Percentiles rank a stretch among this genome's conserved stretches.
These are phyloP conservation scores for Didymella glomerata DNA, from an alignment of 2,329 filamentous ascomycete genomes.

Conservation along the genomic window DNA sequence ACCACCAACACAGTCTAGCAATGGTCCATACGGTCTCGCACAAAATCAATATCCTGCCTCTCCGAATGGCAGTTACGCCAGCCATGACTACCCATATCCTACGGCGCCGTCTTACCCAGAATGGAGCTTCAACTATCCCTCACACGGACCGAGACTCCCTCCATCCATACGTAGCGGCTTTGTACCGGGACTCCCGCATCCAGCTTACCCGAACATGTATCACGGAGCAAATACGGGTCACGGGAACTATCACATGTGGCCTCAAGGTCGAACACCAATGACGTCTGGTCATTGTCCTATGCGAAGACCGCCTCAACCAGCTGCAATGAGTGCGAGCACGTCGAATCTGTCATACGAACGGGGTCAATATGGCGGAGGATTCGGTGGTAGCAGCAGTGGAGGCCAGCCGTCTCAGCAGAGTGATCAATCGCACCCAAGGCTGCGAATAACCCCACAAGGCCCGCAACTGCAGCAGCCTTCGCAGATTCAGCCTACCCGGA, in stretches of 20 bases:
- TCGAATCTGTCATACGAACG: background rate
- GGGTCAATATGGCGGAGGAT: slow-evolving; percentile 7
- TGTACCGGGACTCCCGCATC: slow-evolving; percentile 12
- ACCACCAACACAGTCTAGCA: slow-evolving; percentile 18
- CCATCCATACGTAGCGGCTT: slow-evolving; percentile 29
- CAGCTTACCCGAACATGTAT: slow-evolving; percentile 19
- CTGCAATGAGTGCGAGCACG: background rate
- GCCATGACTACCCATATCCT: slow-evolving; percentile 18
- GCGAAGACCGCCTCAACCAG: background rate
- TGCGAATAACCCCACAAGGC: slow-evolving; percentile 14
- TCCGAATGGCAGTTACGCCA: slow-evolving; percentile 3
- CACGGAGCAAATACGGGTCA: slow-evolving; percentile 16
- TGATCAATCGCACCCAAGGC: slow-evolving; percentile 24
- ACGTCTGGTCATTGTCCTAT: slow-evolving; percentile 2
- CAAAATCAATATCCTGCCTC: slow-evolving; percentile 2
- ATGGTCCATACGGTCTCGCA: slow-evolving; percentile 1
- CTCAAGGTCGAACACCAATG: slow-evolving; percentile 10
- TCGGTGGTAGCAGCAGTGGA: slow-evolving; percentile 8
- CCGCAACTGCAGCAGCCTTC: slow-evolving; percentile 15
- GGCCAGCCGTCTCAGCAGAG: slow-evolving; percentile 25
- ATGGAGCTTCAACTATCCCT: slow-evolving; percentile 18
- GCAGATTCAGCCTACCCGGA: background rate
- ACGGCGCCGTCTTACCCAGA: slow-evolving; percentile 22
- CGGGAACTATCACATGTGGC: slow-evolving; percentile 8
- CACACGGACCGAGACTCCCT: slow-evolving; percentile 28